Base-by-base conservation (phyloP, 2,329 filamentous ascomycete genomes). In the Byssoonygena ceratinophila region DNA sequence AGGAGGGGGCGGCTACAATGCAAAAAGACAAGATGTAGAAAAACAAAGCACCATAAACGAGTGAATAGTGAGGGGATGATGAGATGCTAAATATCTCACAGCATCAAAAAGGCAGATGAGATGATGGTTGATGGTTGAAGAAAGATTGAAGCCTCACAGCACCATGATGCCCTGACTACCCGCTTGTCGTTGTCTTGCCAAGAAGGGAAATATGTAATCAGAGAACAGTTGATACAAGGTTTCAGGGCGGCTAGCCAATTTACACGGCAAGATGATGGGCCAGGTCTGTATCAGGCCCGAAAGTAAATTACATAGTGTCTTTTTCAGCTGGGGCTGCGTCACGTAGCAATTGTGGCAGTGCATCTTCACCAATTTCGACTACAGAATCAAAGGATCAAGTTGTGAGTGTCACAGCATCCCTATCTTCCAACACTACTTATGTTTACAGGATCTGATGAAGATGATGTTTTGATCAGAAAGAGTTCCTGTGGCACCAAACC, bases 331-430 rank as follows among this genome's bases (percentile, higher is more conserved):
- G 2, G 25, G 36, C 37, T 22, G 34, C 46, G 46, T 29, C 23
- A 40, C 32, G 25, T 12, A n/a, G 25, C 11, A n/a, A 40, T 4
- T 40, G 48, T 51, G 48, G 48, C 48, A 51, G 48, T 51, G 48
- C 48, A 39, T 51, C 39, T 44, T 51, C 48, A 36, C 8, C 16
- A 2, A 1, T 34, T 39, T 14, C 37, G 46, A 48, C 27, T n/a
- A 48, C 46, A 48, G 22, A 29, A 9, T 20, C 8, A 27, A 20
- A 31, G 14, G 31, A n/a, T n/a, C n/a, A n/a, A n/a, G n/a, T n/a
- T n/a, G n/a, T n/a, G n/a, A n/a, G n/a, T n/a, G n/a, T n/a, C n/a
- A n/a, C n/a, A n/a, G n/a, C n/a, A n/a, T n/a, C n/a, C n/a, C n/a
- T n/a, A n/a, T n/a, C n/a, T n/a, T n/a, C n/a, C n/a, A n/a, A n/a